A percentile compares a stretch with the other conserved stretches of the same genome.
phyloP scores from a whole-genome alignment of 805 yeast genomes.

The Tetrapisispora iriomotensis region DNA sequence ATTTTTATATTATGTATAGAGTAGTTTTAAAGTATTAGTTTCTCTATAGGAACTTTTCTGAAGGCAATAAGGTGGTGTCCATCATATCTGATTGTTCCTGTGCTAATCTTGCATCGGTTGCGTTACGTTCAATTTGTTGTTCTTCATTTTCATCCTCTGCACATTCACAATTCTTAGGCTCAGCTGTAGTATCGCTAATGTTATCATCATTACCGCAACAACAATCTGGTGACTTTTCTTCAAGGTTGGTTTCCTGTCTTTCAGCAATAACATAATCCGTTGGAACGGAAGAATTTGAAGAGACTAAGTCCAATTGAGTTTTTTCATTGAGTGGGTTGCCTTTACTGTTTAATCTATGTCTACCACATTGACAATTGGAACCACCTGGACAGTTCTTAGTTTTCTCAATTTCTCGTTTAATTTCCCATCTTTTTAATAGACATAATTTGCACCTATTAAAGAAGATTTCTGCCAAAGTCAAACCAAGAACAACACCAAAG shows the following conservation, averaged over 20 bases:
- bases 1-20: too few relatives aligned
- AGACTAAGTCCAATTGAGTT: not conserved
- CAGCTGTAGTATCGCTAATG: not conserved
- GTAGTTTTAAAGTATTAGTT: not conserved
- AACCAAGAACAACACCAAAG: conserved; percentile 63
- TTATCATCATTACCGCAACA: conserved; percentile 7
- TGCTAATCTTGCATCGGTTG: conserved; percentile 16
- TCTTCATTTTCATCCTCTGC: not conserved
- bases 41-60: conserved; percentile 5
- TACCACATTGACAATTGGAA: conserved; percentile 23
- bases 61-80: conserved; percentile 25
- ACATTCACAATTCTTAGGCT: conserved; percentile 1
- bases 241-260: not conserved
- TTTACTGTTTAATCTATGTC: too few relatives aligned
- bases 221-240: not conserved
- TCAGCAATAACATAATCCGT: not conserved
- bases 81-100: conserved; percentile 27
- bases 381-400: conserved; percentile 23
- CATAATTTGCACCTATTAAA: conserved; percentile 43
- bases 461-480: conserved; percentile 59
- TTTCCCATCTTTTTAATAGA: conserved; percentile 26
- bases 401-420: conserved; percentile 21
- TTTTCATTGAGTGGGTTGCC: too few relatives aligned
- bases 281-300: not conserved
- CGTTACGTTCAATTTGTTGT: conserved; percentile 17